Evolutionary conservation across 2,329 filamentous ascomycete species (phyloP).

Genomic region (Sporothrix protearum): DNA sequence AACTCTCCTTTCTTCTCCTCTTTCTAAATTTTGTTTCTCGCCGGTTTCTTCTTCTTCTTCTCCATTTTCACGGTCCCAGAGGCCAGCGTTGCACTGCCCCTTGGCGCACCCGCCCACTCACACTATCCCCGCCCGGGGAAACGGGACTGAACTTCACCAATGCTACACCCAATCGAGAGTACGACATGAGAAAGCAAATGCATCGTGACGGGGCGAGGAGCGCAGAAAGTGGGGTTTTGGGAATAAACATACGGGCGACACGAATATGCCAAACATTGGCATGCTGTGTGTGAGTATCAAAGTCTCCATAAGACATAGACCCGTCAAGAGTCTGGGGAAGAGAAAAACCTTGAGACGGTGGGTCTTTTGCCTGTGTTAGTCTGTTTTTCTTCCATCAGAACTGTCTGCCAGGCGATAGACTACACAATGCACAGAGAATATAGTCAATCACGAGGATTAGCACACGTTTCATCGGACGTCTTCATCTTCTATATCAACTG

Average conservation of each 20-base stretch:
- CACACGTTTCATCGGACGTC: background rate
- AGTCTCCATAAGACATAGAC: background rate
- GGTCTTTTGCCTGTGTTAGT: background rate
- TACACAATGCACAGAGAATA: background rate
- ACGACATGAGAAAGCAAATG: conserved; percentile 2
- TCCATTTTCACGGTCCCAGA: background rate
- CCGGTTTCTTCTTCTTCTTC: background rate
- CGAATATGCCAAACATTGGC: too few species aligned
- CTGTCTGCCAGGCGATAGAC: background rate
- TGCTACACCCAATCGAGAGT: background rate
- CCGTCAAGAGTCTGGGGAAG: background rate
- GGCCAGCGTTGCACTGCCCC: background rate
- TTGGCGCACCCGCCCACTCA: background rate
- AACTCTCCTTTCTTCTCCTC: background rate
- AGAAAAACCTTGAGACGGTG: background rate
- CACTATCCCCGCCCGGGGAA: background rate
- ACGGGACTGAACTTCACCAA: background rate
- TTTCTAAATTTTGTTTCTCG: background rate
- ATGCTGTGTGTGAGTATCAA: too few species aligned
- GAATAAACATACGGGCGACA: background rate
- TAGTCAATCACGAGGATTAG: background rate
- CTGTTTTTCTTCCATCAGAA: too few species aligned
- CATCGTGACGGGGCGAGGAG: background rate
- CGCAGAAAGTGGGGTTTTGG: background rate
- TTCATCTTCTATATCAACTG: background rate